Evolutionary conservation across 208 protist genomes (phyloP).

Genomic region (Trypanosoma theileri): DNA sequence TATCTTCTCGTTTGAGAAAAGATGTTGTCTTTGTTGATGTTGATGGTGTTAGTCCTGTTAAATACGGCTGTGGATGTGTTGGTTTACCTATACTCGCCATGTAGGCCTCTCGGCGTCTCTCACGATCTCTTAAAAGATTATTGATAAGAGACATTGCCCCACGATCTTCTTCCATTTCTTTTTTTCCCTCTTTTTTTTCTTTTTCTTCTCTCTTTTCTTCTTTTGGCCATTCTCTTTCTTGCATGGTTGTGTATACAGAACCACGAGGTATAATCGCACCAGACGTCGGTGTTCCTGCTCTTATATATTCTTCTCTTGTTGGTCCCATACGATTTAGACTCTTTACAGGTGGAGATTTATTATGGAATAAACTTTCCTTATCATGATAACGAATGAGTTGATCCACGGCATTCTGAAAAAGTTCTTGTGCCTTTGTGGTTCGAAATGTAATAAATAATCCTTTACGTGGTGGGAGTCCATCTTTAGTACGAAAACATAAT

Average conservation of each 20-base stretch:
- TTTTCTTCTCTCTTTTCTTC: neutral
- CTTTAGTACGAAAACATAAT: conserved; percentile 4
- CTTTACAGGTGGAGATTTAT: neutral
- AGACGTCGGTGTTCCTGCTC: no score
- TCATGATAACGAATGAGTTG: neutral
- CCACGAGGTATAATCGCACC: no score
- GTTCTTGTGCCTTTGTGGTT: neutral
- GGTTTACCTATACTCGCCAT: neutral
- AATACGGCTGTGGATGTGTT: no score
- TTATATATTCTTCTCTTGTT: no score
- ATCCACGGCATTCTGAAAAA: conserved; percentile 9
- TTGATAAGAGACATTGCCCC: conserved; percentile 11
- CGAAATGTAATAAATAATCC: conserved; percentile 27
- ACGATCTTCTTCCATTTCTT: neutral
- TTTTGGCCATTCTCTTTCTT: no score
- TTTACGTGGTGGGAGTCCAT: conserved; percentile 24
- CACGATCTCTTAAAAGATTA: conserved; percentile 23
- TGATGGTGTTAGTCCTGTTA: neutral
- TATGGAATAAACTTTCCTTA: neutral
- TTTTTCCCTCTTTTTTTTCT: neutral
- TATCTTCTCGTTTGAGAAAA: neutral
- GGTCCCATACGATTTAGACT: no score
- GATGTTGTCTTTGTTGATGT: no score
- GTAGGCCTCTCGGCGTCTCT: conserved; percentile 18
- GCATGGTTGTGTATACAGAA: no score